phyloP scores from a whole-genome alignment of 768 basidiomycete genomes.

The Tremella fuciformis region DNA sequence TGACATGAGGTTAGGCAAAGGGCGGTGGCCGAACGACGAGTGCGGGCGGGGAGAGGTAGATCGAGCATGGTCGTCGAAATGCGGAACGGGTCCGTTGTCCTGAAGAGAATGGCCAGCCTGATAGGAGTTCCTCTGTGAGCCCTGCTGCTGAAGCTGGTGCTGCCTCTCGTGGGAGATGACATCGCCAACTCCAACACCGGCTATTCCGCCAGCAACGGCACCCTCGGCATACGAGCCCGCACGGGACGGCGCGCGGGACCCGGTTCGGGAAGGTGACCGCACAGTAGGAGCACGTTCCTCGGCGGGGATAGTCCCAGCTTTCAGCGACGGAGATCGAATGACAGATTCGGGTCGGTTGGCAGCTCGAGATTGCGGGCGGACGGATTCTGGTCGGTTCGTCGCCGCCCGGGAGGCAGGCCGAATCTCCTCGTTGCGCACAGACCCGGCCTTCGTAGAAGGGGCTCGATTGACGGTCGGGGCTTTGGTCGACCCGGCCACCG shows the following conservation, averaged over 20 bases:
- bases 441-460: slow-evolving; percentile 13
- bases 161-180: slow-evolving; percentile 37
- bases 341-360: slow-evolving; percentile 7
- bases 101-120: slow-evolving; percentile 19
- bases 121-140: too few species aligned
- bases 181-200: slow-evolving; percentile 32
- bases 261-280: slow-evolving; percentile 16
- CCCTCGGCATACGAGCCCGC: slow-evolving; percentile 14
- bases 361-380: slow-evolving; percentile 21
- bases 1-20: slow-evolving; percentile 31
- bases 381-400: slow-evolving; percentile 12
- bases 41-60: slow-evolving; percentile 19
- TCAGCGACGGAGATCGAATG: not conserved
- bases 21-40: slow-evolving; percentile 34
- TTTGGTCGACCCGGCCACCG: slow-evolving; percentile 29
- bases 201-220: slow-evolving; percentile 8
- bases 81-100: slow-evolving; percentile 28
- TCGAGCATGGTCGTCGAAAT: slow-evolving; percentile 29
- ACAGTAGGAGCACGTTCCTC: not conserved
- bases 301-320: slow-evolving; percentile 9
- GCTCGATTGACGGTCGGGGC: slow-evolving; percentile 21
- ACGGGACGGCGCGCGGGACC: slow-evolving; percentile 20
- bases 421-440: not conserved
- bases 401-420: slow-evolving; percentile 7
- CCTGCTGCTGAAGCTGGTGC: slow-evolving; percentile 35